Percentiles rank a stretch among this genome's conserved stretches.
phyloP scores from a whole-genome alignment of 805 yeast species.

The Wickerhamomyces alni region DNA sequence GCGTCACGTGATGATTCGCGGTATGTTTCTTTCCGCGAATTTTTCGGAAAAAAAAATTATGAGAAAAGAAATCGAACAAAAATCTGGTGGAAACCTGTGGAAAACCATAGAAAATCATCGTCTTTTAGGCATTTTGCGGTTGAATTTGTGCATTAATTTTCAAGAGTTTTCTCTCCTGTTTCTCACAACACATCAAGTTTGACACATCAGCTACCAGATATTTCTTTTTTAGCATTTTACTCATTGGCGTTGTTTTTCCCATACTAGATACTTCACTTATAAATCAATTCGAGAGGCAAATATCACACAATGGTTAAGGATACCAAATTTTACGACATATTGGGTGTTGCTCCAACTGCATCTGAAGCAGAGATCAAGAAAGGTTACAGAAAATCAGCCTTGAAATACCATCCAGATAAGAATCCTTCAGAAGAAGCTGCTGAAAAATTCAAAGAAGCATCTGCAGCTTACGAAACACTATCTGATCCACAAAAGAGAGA shows the following conservation, averaged over 20 bases:
- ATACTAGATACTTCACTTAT: no score
- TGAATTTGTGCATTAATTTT: background rate
- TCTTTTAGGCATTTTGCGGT: background rate
- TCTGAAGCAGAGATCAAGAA: slow-evolving; percentile 68
- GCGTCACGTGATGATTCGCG: no score
- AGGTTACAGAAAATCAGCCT: slow-evolving; percentile 76
- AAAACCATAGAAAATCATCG: background rate
- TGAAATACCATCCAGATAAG: slow-evolving; percentile 81
- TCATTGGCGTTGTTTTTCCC: no score
- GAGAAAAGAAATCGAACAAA: background rate
- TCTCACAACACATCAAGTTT: no score
- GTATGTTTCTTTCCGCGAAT: no score
- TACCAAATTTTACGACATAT: slow-evolving; percentile 66
- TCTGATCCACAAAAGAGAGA: slow-evolving; percentile 86
- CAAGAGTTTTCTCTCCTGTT: no score
- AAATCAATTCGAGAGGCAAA: background rate
- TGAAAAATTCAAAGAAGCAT: slow-evolving; percentile 88
- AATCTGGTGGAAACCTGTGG: background rate
- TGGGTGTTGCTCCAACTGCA: slow-evolving; percentile 69
- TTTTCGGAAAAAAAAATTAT: no score
- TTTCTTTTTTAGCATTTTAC: no score
- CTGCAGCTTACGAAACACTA: slow-evolving; percentile 84
- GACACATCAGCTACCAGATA: no score
- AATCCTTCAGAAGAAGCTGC: slow-evolving; percentile 86
- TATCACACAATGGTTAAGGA: slow-evolving; percentile 63